phyloP scores from a whole-genome alignment of 352 stramenopile genomes.

The Phytophthora crassamura region DNA sequence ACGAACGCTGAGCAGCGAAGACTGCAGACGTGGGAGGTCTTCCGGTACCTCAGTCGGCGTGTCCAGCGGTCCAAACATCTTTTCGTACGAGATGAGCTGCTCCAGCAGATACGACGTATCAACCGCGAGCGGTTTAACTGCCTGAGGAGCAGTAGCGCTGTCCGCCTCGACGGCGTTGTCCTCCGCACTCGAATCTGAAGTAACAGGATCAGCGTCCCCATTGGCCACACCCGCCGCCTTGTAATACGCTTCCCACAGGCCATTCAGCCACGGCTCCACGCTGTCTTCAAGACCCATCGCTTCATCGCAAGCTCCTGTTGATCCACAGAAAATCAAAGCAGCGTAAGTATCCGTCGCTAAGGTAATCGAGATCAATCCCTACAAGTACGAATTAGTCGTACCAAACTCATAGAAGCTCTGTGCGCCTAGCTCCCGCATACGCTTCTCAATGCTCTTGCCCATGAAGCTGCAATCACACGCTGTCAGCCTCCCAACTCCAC shows the following conservation, averaged over 20 bases:
- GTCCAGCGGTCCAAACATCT: constrained; percentile 58
- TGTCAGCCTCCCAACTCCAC: neutral
- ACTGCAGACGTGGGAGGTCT: constrained; percentile 65
- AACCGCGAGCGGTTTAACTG: neutral
- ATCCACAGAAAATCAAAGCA: constrained; percentile 6
- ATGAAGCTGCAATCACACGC: constrained; percentile 56
- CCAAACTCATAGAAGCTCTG: constrained; percentile 76
- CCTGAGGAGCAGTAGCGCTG: neutral
- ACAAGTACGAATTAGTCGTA: constrained; percentile 15
- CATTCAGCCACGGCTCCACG: constrained; percentile 93
- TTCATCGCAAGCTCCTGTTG: constrained; percentile 90
- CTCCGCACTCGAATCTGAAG: constrained; percentile 35
- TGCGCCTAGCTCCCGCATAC: constrained; percentile 89
- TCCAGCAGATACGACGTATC: constrained; percentile 42
- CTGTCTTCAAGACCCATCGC: constrained; percentile 93
- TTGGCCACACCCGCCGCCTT: constrained; percentile 33
- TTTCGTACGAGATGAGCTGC: constrained; percentile 61
- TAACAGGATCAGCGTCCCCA: neutral
- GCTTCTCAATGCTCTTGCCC: constrained; percentile 91
- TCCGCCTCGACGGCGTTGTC: constrained; percentile 6
- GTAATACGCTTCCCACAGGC: constrained; percentile 61
- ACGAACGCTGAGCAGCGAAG: constrained; percentile 51
- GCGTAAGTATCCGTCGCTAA: neutral
- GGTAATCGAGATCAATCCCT: neutral
- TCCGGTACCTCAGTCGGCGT: constrained; percentile 43